Evolutionary conservation across 2,329 filamentous ascomycete genomes (phyloP).

Genomic region (Esteya vermicola): DNA sequence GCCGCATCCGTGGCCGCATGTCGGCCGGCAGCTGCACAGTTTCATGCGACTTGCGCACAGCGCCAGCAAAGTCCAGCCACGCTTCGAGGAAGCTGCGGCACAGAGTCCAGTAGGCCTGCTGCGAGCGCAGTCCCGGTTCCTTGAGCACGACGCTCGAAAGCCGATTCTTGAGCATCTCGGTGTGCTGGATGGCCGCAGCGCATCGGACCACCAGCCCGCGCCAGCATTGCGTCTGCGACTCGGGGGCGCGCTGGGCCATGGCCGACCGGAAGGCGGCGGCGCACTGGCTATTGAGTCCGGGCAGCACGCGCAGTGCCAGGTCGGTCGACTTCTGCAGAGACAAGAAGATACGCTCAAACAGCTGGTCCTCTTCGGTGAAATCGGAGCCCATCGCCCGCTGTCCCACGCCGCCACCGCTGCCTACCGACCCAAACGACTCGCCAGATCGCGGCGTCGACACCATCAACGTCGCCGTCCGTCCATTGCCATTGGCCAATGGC

Average conservation of each 20-base stretch:
- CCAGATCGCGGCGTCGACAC: slow-evolving; percentile 67
- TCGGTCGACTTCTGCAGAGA: slow-evolving; percentile 62
- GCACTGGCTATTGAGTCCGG: slow-evolving; percentile 55
- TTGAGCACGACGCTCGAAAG: slow-evolving; percentile 72
- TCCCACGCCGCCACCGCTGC: slow-evolving; percentile 32
- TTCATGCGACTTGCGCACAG: slow-evolving; percentile 41
- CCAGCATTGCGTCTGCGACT: slow-evolving; percentile 51
- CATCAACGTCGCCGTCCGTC: slow-evolving; percentile 35
- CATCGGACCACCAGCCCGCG: slow-evolving; percentile 58
- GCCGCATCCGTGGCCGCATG: slow-evolving; percentile 59
- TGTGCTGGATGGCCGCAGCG: slow-evolving; percentile 54
- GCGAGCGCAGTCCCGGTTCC: slow-evolving; percentile 59
- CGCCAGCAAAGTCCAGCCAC: slow-evolving; percentile 51
- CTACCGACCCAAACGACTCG: slow-evolving; percentile 57
- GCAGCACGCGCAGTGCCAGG: slow-evolving; percentile 56
- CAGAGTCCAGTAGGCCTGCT: slow-evolving; percentile 48
- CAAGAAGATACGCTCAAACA: slow-evolving; percentile 72
- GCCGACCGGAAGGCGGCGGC: slow-evolving; percentile 47
- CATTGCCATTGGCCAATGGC: slow-evolving; percentile 32
- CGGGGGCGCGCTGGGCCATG: slow-evolving; percentile 42
- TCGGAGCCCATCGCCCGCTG: slow-evolving; percentile 44
- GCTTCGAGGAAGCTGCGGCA: slow-evolving; percentile 62
- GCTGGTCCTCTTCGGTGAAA: slow-evolving; percentile 60
- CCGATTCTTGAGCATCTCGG: slow-evolving; percentile 57
- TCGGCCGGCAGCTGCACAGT: slow-evolving; percentile 47